These are phyloP conservation scores for Massariosphaeria phaeospora DNA, from an alignment of 495 filamentous ascomycete genomes.

Conservation along the genomic window DNA sequence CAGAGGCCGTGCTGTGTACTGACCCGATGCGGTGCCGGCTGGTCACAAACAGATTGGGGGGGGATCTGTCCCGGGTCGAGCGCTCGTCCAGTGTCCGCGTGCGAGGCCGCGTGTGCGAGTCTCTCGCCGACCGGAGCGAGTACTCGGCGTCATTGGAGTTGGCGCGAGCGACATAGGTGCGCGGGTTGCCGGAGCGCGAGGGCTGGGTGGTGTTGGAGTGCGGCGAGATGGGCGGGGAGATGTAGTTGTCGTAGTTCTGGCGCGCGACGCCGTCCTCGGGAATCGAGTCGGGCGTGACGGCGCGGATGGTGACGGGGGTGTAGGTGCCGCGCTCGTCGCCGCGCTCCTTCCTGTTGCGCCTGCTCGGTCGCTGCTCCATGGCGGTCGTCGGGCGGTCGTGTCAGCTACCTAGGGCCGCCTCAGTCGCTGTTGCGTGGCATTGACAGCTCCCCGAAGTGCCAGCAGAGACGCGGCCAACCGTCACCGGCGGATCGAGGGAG, in stretches of 20 bases:
- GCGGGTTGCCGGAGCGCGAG: slow-evolving; percentile 22
- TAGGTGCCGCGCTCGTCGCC: slow-evolving; percentile 18
- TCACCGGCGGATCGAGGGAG: background rate
- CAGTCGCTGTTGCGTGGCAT: slow-evolving; percentile 1
- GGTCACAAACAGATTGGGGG: slow-evolving; percentile 31
- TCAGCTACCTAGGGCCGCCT: slow-evolving; percentile 8
- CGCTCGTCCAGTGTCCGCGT: slow-evolving; percentile 43
- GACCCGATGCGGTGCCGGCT: slow-evolving; percentile 42
- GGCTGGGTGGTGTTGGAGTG: slow-evolving; percentile 12
- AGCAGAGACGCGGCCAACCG: slow-evolving; percentile 14
- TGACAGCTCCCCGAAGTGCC: slow-evolving; percentile 1
- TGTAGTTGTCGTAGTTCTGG: slow-evolving; percentile 8
- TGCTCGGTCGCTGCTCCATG: slow-evolving; percentile 24
- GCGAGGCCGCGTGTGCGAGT: slow-evolving; percentile 34
- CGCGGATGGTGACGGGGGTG: slow-evolving; percentile 31
- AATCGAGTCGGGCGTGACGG: slow-evolving; percentile 37
- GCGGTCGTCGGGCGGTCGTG: slow-evolving; percentile 7
- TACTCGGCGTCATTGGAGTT: slow-evolving; percentile 32
- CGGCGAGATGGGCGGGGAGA: slow-evolving; percentile 30
- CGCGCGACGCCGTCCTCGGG: slow-evolving; percentile 28
- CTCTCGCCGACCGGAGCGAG: slow-evolving; percentile 17
- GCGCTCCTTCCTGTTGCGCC: slow-evolving; percentile 21
- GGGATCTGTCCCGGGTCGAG: slow-evolving; percentile 34
- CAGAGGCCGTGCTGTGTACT: slow-evolving; percentile 33
- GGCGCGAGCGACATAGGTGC: slow-evolving; percentile 27